Base-by-base conservation (phyloP, 176 grass and related monocot species). In the Zoysia pacifica region DNA sequence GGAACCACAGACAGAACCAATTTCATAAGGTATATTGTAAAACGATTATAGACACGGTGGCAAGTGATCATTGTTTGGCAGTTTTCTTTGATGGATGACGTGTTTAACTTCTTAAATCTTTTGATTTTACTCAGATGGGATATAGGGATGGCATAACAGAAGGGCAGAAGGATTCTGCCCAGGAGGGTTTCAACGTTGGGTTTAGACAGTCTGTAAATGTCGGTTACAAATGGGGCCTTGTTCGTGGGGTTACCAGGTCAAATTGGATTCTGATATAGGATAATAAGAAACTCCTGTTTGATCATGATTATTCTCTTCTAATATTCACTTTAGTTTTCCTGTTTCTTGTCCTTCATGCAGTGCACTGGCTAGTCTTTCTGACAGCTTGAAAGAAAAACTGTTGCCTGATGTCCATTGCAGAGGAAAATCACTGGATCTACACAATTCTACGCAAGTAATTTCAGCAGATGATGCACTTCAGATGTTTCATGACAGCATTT, bases 101-200 rank as follows among this genome's bases (percentile, higher is more conserved):
- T n/a, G 15, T 78, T 20, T 82, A 38, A 65, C 52, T 52, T 37
- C 35, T 65, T 56, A 28, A 10, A 20, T 39, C 16, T 81, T 74
- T 79, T 16, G 11, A 58, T 52, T 69, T 86, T 52, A 70, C 48
- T 48, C 73, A 92, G 92, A 89, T 95, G 84, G 96, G 92, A 48
- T 99, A 94, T 56, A 80, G 96, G 53, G 96, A 99, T 53, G 96
- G 96, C 18, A 88, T 93, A 83, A 81, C 79, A 5, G 78, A 86
- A 80, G 90, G 96, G 35, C 84, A 91, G 75, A 86, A 98, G 70
- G 86, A 85, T 44, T 87, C 88, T 53, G 88, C 90, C 6, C 96
- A 93, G 83, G 96, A 91, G 65, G 96, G 92, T 10, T 99, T 95
- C 75, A 99, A 95, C 66, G 20, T 80, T 89, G 96, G 90, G 49